Base-by-base conservation (phyloP, 2,329 filamentous ascomycete species). In the Ascomycota sp. region DNA sequence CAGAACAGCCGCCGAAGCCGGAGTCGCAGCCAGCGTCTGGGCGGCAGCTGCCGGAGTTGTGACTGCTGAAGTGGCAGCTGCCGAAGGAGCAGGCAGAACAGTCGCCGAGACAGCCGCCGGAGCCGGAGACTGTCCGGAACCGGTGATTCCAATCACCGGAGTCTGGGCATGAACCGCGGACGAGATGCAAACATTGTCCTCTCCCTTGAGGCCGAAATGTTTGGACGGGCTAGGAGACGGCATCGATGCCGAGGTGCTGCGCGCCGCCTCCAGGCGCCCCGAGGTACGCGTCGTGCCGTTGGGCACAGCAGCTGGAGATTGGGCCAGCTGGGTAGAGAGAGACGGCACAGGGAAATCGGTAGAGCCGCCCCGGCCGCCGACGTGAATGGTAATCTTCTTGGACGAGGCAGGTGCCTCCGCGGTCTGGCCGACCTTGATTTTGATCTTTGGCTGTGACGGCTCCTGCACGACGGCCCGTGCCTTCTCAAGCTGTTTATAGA, bases 401-500 rank as follows among this genome's bases (percentile, higher is more conserved):
- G 59, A 49, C 34, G 55, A 50, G 26, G 43, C 40, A 1, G 63
- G 50, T 8, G 56, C 53, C 20, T 66, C 59, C 20, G 50, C 44
- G 17, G 50, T 49, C 26, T 57, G 52, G 5, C 65, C 60, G 44
- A 82, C 65, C 48, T 79, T 85, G 32, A 93, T 61, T 51, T 83
- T 91, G 42, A 91, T 77, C 45, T 81, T 82, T 23, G 77, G 69
- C 42, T 75, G 69, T 1, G 66, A 57, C 10, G 81, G 76, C 48
- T 89, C 78, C 29, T 67, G 61, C 12, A 86, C 78, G 32, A 64
- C 64, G 28, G 64, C 64, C 47, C 77, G 82, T 8, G 81, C 82
- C 42, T 79, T 65, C 36, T 67, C 69, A 23, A 92, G 51, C 32
- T 78, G 61, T 25, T 65, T 59, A 30, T 69, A 59, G 45, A 91